A percentile compares a stretch with the other conserved stretches of the same genome.
Conservation (phyloP, 352 stramenopile genomes). For the Globisporangium uncinulatum region DNA sequence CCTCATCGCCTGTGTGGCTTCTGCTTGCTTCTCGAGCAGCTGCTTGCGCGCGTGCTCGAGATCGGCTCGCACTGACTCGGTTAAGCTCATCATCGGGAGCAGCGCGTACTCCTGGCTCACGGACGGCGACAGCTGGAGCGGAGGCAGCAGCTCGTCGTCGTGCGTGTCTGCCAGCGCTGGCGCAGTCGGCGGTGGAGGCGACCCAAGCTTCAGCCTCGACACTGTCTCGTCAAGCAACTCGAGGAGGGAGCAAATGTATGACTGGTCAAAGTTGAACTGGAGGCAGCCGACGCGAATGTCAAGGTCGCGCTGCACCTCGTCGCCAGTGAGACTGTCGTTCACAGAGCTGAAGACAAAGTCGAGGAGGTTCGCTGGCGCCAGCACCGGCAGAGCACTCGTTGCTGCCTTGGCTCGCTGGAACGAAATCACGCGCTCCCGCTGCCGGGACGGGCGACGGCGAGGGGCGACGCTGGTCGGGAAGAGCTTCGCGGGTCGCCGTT, state of each 20-base stretch:
- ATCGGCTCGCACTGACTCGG: constrained; percentile 75
- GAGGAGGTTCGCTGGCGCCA: constrained; percentile 43
- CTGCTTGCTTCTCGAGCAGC: constrained; percentile 31
- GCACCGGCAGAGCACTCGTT: constrained; percentile 11
- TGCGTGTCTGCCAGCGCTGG: neutral
- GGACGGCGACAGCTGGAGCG: constrained; percentile 53
- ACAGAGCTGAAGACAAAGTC: constrained; percentile 54
- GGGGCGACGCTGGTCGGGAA: constrained; percentile 16
- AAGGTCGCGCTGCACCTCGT: constrained; percentile 47
- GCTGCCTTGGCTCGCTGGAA: constrained; percentile 28
- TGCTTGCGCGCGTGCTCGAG: constrained; percentile 69
- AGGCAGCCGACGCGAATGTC: constrained; percentile 70
- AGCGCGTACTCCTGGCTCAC: constrained; percentile 67
- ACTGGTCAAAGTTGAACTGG: constrained; percentile 83
- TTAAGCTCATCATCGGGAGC: constrained; percentile 45
- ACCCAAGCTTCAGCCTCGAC: constrained; percentile 33
- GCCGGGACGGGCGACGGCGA: constrained; percentile 26
- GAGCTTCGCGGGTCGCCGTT: constrained; percentile 34
- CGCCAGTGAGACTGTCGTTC: constrained; percentile 54
- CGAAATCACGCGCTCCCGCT: constrained; percentile 65
- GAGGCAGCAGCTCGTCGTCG: constrained; percentile 19
- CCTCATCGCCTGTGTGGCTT: neutral
- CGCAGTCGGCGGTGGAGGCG: constrained; percentile 15
- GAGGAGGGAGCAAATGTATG: constrained; percentile 72
- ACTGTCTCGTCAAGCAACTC: constrained; percentile 69